Evolutionary conservation across 176 grass and related monocot species (phyloP).

Genomic region (Pontederia crassipes): DNA sequence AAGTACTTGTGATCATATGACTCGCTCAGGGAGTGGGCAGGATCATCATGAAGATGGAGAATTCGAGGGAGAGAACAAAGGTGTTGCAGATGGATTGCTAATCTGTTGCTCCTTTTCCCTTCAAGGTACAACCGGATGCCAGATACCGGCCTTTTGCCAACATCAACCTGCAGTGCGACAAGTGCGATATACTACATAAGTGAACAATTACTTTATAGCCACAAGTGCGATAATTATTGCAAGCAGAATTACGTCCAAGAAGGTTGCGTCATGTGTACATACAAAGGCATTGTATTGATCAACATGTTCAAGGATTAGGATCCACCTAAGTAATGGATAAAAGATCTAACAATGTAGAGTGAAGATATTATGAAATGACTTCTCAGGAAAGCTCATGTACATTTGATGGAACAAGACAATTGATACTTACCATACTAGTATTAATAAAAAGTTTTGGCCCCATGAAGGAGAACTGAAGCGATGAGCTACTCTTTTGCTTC

Average conservation of each 20-base stretch:
- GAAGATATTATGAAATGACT: too few species aligned
- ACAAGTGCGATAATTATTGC: too few species aligned
- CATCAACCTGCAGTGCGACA: conserved; percentile 58
- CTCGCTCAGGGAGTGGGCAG: conserved; percentile 35
- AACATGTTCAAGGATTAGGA: too few species aligned
- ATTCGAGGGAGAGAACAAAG: conserved; percentile 86
- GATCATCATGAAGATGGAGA: conserved; percentile 51
- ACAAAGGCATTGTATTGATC: too few species aligned
- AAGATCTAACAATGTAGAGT: too few species aligned
- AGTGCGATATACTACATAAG: too few species aligned
- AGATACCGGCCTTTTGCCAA: conserved; percentile 65
- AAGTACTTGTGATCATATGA: conserved; percentile 58
- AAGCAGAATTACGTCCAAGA: too few species aligned
- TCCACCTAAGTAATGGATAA: too few species aligned
- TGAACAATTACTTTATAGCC: too few species aligned
- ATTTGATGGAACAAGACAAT: background rate
- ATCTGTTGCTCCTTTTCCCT: conserved; percentile 86
- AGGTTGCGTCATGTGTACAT: too few species aligned
- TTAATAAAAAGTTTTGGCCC: conserved; percentile 88
- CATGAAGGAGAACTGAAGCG: conserved; percentile 78
- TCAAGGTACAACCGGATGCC: conserved; percentile 77
- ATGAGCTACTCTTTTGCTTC: conserved; percentile 53
- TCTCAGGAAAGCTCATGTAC: too few species aligned
- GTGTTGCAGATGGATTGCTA: conserved; percentile 92
- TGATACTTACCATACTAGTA: conserved; percentile 68